phyloP scores from a whole-genome alignment of 208 protist genomes.

The Trypanosoma brucei region DNA sequence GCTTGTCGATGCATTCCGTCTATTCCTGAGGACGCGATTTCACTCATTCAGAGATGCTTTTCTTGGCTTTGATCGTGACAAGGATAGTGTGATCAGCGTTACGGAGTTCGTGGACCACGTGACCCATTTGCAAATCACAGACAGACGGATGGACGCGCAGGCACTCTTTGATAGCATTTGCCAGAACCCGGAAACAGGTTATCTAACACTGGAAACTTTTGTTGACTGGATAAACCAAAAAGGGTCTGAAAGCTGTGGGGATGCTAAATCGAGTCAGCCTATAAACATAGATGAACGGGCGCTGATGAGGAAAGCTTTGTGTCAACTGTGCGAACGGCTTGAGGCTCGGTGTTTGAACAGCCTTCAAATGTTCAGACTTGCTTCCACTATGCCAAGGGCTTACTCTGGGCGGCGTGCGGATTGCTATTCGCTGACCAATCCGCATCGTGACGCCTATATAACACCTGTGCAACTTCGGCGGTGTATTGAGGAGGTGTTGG shows the following conservation, averaged over 20 bases:
- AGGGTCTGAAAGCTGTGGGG: background rate
- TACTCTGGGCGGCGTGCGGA: slow-evolving; percentile 58
- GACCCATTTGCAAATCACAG: slow-evolving; percentile 70
- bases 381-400: slow-evolving; percentile 81
- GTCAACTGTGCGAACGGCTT: slow-evolving; percentile 50
- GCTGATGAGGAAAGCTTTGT: slow-evolving; percentile 43
- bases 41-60: slow-evolving; percentile 75
- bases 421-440: slow-evolving; percentile 72
- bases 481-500: slow-evolving; percentile 80
- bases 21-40: slow-evolving; percentile 69
- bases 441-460: slow-evolving; percentile 68
- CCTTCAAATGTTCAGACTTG: slow-evolving; percentile 84
- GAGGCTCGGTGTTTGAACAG: slow-evolving; percentile 71
- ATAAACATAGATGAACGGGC: slow-evolving; percentile 42
- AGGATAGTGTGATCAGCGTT: slow-evolving; percentile 74
- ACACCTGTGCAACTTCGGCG: slow-evolving; percentile 84
- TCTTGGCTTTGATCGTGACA: slow-evolving; percentile 76
- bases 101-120: slow-evolving; percentile 63
- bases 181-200: slow-evolving; percentile 32
- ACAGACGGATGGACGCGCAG: slow-evolving; percentile 42
- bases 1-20: slow-evolving; percentile 56
- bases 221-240: slow-evolving; percentile 56
- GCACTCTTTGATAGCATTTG: slow-evolving; percentile 60
- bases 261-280: background rate
- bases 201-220: slow-evolving; percentile 74